These are phyloP conservation scores for Tieghemostelium lacteum DNA, from an alignment of 78 protist species.

Conservation along the genomic window DNA sequence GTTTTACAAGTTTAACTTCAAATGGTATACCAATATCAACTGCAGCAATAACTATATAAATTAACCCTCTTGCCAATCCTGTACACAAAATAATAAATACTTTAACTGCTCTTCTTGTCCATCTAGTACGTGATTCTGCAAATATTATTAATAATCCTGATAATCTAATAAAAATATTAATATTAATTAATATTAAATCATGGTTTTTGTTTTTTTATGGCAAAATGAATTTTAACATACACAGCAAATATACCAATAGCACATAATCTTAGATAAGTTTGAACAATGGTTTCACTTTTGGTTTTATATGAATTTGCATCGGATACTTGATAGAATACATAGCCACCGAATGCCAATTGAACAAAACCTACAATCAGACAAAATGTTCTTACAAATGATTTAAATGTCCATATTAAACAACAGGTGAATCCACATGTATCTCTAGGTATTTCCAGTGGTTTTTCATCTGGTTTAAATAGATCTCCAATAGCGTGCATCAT, in stretches of 20 bases:
- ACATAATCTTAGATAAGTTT: conserved; percentile 20
- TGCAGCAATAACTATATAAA: conserved; percentile 28
- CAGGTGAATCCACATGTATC: conserved; percentile 34
- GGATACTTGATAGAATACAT: conserved; percentile 11
- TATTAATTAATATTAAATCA: not conserved
- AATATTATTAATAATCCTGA: conserved; percentile 31
- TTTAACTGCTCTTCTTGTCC: conserved; percentile 52
- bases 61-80: conserved; percentile 67
- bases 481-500: conserved; percentile 75
- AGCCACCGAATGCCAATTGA: conserved; percentile 55
- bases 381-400: conserved; percentile 32
- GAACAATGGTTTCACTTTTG: conserved; percentile 23
- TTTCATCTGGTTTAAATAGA: conserved; percentile 46
- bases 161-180: not conserved
- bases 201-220: not conserved
- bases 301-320: too few relatives aligned
- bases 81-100: conserved; percentile 37
- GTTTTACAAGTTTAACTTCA: not conserved
- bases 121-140: conserved; percentile 55
- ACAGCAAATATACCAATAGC: conserved; percentile 46
- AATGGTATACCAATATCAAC: not conserved
- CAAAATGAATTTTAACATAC: not conserved
- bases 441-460: conserved; percentile 21
- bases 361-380: conserved; percentile 31
- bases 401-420: not conserved